Evolutionary conservation across 352 stramenopile genomes (phyloP).

Genomic region (Plasmopara viticola): DNA sequence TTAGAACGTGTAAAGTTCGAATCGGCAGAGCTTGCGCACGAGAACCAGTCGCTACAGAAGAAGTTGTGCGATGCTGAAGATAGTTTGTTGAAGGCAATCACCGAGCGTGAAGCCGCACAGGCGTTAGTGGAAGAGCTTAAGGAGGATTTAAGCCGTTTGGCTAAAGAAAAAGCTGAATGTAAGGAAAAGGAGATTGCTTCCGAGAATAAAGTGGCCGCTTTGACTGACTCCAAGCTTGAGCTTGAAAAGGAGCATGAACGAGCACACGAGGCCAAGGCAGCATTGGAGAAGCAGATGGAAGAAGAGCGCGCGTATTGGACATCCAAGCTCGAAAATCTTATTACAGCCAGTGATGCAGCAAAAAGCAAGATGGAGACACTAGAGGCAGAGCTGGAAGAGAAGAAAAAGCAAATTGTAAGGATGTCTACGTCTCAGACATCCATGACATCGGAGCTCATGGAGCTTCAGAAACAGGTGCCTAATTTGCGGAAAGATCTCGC

Average conservation of each 20-base stretch:
- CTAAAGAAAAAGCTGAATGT: constrained; percentile 25
- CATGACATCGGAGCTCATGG: constrained; percentile 55
- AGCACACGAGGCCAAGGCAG: constrained; percentile 12
- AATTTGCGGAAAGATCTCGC: constrained; percentile 59
- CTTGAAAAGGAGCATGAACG: constrained; percentile 27
- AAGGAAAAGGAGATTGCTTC: constrained; percentile 20
- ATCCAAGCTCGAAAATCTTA: constrained; percentile 57
- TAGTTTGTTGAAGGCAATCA: constrained; percentile 15
- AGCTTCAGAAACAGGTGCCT: constrained; percentile 51
- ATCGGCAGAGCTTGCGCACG: constrained; percentile 39
- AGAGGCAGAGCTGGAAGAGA: constrained; percentile 37
- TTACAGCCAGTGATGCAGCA: constrained; percentile 46
- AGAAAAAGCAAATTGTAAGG: constrained; percentile 65
- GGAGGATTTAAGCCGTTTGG: constrained; percentile 27
- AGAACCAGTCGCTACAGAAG: constrained; percentile 38
- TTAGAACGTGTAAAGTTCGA: constrained; percentile 58
- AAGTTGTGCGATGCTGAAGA: constrained; percentile 23
- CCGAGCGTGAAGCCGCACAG: constrained; percentile 14
- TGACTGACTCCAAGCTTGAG: constrained; percentile 19
- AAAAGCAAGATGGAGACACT: constrained; percentile 38
- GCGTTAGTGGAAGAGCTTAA: constrained; percentile 30
- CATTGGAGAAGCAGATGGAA: constrained; percentile 36
- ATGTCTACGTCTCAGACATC: constrained; percentile 53
- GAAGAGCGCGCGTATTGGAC: constrained; percentile 68
- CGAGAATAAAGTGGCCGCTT: constrained; percentile 21